These are phyloP conservation scores for Xylariaceae sp. DNA, from an alignment of 2,329 filamentous ascomycete genomes.

Conservation along the genomic window DNA sequence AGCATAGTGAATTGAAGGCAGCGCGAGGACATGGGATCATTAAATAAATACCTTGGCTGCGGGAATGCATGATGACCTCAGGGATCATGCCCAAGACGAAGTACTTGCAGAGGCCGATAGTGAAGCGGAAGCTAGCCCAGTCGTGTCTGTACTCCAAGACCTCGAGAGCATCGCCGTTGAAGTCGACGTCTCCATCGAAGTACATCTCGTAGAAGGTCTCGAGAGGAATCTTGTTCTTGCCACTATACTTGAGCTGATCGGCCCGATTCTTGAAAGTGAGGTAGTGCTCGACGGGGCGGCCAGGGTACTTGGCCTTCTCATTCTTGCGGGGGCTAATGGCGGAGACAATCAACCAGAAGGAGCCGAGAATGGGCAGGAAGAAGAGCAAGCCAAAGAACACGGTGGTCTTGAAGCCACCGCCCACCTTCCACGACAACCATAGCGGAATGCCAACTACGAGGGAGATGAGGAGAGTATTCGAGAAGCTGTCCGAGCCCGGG, in stretches of 20 bases:
- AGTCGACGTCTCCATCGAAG: conserved; percentile 89
- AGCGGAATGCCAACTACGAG: conserved; percentile 66
- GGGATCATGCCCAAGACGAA: conserved; percentile 84
- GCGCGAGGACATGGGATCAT: background rate
- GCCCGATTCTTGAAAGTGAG: conserved; percentile 69
- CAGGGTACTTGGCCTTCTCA: conserved; percentile 83
- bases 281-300: conserved; percentile 86
- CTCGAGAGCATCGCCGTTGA: conserved; percentile 90
- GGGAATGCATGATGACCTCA: conserved; percentile 87
- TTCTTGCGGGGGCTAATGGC: conserved; percentile 81
- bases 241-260: conserved; percentile 62
- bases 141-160: conserved; percentile 91
- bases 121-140: conserved; percentile 94
- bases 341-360: conserved; percentile 77
- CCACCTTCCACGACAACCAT: conserved; percentile 76
- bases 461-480: conserved; percentile 69
- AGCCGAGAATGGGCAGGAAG: conserved; percentile 70
- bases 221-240: conserved; percentile 77
- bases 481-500: conserved; percentile 79
- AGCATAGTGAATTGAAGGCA: conserved; percentile 4
- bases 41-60: conserved; percentile 64
- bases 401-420: conserved; percentile 81
- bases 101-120: conserved; percentile 75
- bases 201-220: conserved; percentile 98
- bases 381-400: conserved; percentile 80